Percentiles rank a stretch among this genome's conserved stretches.
Conservation (phyloP, 2,329 filamentous ascomycete species). For the Fusarium cicatricum region DNA sequence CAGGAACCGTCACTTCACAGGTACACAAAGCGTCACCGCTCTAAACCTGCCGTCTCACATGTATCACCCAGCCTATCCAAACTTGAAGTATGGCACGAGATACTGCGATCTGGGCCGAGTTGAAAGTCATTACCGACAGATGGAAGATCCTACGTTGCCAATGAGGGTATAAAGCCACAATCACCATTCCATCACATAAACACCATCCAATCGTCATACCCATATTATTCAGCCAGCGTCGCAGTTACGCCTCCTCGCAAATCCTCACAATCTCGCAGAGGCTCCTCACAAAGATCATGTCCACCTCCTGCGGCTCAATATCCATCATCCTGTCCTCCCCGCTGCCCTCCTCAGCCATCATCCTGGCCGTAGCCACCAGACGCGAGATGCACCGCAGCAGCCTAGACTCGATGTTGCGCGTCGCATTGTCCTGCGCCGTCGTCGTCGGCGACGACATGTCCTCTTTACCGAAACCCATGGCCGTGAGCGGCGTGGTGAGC, state of each 20-base stretch:
- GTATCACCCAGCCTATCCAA: too few species aligned
- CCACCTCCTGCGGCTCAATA: conserved; percentile 44
- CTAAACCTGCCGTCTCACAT: neutral
- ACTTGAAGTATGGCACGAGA: too few species aligned
- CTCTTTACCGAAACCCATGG: conserved; percentile 40
- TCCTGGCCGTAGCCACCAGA: conserved; percentile 58
- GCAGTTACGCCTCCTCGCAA: conserved; percentile 42
- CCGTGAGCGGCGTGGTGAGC: conserved; percentile 38
- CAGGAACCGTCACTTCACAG: too few species aligned
- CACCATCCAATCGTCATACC: neutral
- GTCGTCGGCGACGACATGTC: conserved; percentile 34
- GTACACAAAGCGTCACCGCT: too few species aligned
- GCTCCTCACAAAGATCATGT: conserved; percentile 51
- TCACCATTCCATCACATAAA: conserved; percentile 15
- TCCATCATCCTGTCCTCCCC: conserved; percentile 44
- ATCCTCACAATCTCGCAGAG: conserved; percentile 54
- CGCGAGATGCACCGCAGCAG: conserved; percentile 60
- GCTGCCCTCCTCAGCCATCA: conserved; percentile 45
- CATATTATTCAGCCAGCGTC: neutral
- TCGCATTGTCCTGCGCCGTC: conserved; percentile 45
- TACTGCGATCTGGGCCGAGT: neutral
- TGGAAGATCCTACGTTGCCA: conserved; percentile 16
- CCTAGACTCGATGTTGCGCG: conserved; percentile 58
- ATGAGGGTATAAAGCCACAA: conserved; percentile 39
- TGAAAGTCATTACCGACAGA: conserved; percentile 16